These are phyloP conservation scores for Cyclostephanos invisitatus DNA, from an alignment of 108 stramenopile species.

Conservation along the genomic window DNA sequence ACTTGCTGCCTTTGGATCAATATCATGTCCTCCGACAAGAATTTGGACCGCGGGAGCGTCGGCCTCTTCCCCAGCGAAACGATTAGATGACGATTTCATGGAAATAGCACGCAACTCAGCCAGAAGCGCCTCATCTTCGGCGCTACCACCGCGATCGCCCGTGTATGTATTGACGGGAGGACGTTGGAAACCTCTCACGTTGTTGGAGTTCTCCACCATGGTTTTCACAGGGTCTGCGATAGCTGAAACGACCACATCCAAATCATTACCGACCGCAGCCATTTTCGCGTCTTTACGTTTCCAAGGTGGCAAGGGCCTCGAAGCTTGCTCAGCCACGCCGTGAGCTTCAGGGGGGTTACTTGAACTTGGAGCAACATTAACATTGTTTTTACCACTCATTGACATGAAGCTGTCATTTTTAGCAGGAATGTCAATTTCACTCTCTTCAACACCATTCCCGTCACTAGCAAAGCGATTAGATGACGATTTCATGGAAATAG, in stretches of 20 bases:
- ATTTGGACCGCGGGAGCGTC: neutral
- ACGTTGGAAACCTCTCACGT: slow-evolving; percentile 31
- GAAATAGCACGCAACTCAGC: slow-evolving; percentile 70
- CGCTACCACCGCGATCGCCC: slow-evolving; percentile 79
- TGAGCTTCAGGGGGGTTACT: neutral
- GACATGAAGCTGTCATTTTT: neutral
- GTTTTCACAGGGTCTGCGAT: neutral
- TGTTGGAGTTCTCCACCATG: neutral
- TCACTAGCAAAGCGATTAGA: slow-evolving; percentile 49
- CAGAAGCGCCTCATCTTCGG: slow-evolving; percentile 77
- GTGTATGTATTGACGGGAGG: slow-evolving; percentile 53
- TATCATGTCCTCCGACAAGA: neutral
- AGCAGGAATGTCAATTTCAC: neutral
- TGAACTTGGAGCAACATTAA: neutral
- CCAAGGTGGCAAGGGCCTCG: slow-evolving; percentile 2
- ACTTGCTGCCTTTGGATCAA: slow-evolving; percentile 6
- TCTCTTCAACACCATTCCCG: neutral
- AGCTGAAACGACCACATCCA: neutral
- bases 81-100: slow-evolving; percentile 47
- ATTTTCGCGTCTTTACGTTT: slow-evolving; percentile 12
- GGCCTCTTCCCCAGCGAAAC: slow-evolving; percentile 34
- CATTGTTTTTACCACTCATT: neutral
- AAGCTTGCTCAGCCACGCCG: neutral
- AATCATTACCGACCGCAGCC: neutral
- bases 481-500: slow-evolving; percentile 60